A percentile compares a stretch with the other conserved stretches of the same genome.
These are phyloP conservation scores for Salix udensis DNA, from an alignment of 345 rosid genomes.

Conservation along the genomic window DNA sequence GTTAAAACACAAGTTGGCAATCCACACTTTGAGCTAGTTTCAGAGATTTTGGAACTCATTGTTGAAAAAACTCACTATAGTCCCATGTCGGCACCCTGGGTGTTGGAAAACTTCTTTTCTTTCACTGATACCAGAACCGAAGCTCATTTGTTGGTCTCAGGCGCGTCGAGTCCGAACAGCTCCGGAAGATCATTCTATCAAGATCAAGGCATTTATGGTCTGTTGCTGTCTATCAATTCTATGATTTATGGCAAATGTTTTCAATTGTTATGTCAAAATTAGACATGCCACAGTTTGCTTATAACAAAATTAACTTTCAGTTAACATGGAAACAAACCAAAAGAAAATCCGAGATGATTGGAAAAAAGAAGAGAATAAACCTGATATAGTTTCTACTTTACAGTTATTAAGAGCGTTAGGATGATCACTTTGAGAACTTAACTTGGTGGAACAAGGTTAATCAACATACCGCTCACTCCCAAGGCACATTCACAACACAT, in stretches of 20 bases:
- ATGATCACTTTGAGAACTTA: neutral
- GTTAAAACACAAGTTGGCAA: neutral
- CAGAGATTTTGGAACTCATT: neutral
- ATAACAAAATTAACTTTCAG: neutral
- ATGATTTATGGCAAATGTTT: neutral
- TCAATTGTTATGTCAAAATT: neutral
- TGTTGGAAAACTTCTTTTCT: neutral
- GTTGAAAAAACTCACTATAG: neutral
- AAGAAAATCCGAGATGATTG: neutral
- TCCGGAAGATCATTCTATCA: neutral
- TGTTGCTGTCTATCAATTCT: neutral
- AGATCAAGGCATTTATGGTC: neutral
- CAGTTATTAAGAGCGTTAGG: neutral
- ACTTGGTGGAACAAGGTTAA: neutral
- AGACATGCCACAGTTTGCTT: neutral
- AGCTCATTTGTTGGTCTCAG: neutral
- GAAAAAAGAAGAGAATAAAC: neutral
- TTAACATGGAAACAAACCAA: neutral
- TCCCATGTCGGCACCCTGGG: neutral
- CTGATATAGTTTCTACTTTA: neutral
- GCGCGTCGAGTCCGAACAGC: neutral
- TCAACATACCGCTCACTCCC: neutral
- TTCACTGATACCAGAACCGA: neutral
- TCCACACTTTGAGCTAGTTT: neutral
- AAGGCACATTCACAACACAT: neutral